Percentiles rank a stretch among this genome's conserved stretches.
Conservation (phyloP, 345 rosid genomes). For the Ailanthus altissimus region DNA sequence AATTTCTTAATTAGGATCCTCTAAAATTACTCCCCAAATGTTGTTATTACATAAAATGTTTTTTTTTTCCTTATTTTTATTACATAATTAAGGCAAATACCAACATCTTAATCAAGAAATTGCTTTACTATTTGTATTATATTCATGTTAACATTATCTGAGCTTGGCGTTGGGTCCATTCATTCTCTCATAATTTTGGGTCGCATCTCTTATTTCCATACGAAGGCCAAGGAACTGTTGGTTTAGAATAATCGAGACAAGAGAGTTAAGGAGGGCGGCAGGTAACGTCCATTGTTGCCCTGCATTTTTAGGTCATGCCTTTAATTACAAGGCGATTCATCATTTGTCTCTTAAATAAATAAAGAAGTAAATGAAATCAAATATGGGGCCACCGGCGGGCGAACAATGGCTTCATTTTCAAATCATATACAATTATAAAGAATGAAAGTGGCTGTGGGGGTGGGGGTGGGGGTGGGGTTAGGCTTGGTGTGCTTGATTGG, state of each 20-base stretch:
- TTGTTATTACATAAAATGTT: too few relatives aligned
- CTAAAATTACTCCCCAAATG: too few relatives aligned
- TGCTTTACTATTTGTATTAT: too few relatives aligned
- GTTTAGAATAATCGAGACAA: constrained; percentile 24
- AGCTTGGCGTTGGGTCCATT: too few relatives aligned
- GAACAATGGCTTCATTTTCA: constrained; percentile 23
- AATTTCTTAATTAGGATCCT: too few relatives aligned
- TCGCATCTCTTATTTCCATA: background rate
- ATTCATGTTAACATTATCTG: too few relatives aligned
- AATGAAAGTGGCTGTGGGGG: background rate
- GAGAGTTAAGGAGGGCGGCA: background rate
- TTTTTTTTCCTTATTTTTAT: too few relatives aligned
- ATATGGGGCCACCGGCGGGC: constrained; percentile 29
- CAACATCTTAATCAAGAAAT: background rate
- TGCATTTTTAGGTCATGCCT: constrained; percentile 22
- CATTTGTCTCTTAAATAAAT: background rate
- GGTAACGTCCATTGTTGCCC: background rate
- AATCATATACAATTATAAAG: too few relatives aligned
- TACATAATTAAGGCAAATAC: background rate
- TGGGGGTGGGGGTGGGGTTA: background rate
- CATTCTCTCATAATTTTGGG: background rate
- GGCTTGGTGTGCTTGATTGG: background rate
- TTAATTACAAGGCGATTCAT: background rate
- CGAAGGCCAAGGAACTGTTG: background rate
- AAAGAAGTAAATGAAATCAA: constrained; percentile 9